Evolutionary conservation across 257 asterid genomes (phyloP).

Genomic region (Penstemon davidsonii): DNA sequence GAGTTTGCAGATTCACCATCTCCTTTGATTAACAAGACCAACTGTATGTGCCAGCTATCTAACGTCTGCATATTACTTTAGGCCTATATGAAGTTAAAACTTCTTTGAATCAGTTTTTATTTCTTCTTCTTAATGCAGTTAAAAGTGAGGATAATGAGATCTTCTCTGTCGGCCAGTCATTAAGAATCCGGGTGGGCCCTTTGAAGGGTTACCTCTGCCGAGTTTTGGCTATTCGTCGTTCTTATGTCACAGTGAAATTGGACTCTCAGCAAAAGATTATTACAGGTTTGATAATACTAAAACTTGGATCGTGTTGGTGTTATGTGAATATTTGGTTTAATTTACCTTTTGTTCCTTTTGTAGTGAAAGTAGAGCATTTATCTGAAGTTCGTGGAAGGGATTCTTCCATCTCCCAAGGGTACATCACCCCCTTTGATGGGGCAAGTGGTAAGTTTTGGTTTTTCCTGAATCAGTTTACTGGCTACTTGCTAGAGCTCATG

Average conservation of each 20-base stretch:
- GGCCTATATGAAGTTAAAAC: slow-evolving; percentile 16
- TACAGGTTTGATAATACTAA: slow-evolving; percentile 52
- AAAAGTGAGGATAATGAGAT: slow-evolving; percentile 64
- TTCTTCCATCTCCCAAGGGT: slow-evolving; percentile 64
- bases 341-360: slow-evolving; percentile 25
- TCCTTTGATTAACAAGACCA: slow-evolving; percentile 58
- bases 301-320: slow-evolving; percentile 17
- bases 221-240: slow-evolving; percentile 84
- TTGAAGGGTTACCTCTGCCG: slow-evolving; percentile 91
- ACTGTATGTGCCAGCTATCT: slow-evolving; percentile 50
- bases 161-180: slow-evolving; percentile 81
- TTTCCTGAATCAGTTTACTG: not conserved
- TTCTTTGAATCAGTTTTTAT: not conserved
- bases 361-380: slow-evolving; percentile 84
- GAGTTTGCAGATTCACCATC: slow-evolving; percentile 60
- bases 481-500: not conserved
- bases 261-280: slow-evolving; percentile 94
- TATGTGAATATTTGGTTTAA: slow-evolving; percentile 20
- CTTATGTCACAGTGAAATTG: slow-evolving; percentile 92
- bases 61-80: slow-evolving; percentile 21
- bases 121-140: slow-evolving; percentile 47
- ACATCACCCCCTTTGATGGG: slow-evolving; percentile 23
- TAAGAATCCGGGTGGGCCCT: slow-evolving; percentile 91
- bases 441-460: slow-evolving; percentile 16
- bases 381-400: slow-evolving; percentile 83